Base-by-base conservation (phyloP, 1,139 yeast genomes). In the Saccharomyces hybrid region DNA sequence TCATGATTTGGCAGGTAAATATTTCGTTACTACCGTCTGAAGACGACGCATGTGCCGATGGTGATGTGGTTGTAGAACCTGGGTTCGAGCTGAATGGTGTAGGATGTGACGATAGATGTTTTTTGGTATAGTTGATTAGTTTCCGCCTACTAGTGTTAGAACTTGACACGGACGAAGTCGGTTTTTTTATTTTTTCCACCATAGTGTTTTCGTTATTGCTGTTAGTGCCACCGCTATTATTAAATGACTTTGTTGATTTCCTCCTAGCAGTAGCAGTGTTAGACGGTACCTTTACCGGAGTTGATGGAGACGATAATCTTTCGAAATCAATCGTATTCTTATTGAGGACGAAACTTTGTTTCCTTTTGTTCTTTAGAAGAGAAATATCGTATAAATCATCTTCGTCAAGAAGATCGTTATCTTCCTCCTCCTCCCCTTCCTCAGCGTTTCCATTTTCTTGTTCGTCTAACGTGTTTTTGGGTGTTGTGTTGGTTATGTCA, bases 1-100 rank as follows among this genome's bases (percentile, higher is more conserved):
- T 85, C 20, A 80, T 72, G 68, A 86, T 74, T 54, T 78, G 79
- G 67, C 90, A 84, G 46, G 79, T 74, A 59, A 80, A 85, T 7
- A 76, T 75, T 38, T 75, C 77, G 34, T 68, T 67, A 25, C 56
- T 56, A 31, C 57, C 55, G 42, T 57, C 47, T 54, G 49, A 13
- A 23, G 51, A 20, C n/a, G 49, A 14, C n/a, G 32, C 14, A 2
- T 23, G 26, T 7, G 26, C 38, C 41, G 44, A 26, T 8, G 27
- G 32, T 29, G 23, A 14, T 9, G 47, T 41, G 14, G 47, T 38
- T 23, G 51, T n/a, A 20, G 28, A 2, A 9, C 11, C 9, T 38
- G 25, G 11, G 23, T 5, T 25, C 31, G 48, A 46, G 4, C 6
- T 50, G 23, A 20, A 20, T 20, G 23, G 23, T 34, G 26, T n/a